phyloP scores from a whole-genome alignment of 768 basidiomycete species.

The Tylopilus balloui region DNA sequence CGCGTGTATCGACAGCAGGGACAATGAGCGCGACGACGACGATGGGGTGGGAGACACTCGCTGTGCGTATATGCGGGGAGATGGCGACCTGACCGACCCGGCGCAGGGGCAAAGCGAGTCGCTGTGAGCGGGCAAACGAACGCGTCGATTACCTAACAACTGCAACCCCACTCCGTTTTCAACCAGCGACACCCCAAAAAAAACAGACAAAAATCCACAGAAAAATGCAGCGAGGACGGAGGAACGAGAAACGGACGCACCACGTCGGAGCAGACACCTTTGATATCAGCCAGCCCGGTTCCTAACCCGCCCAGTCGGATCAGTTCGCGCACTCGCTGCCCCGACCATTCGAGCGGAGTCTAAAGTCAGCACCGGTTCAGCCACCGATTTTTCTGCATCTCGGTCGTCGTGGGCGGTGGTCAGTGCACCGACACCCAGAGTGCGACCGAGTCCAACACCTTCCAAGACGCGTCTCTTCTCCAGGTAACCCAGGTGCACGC shows the following conservation, averaged over 20 bases:
- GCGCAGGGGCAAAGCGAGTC: conserved; percentile 24
- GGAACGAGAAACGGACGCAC: background rate
- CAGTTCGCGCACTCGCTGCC: background rate
- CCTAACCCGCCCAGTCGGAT: conserved; percentile 9
- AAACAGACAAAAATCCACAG: conserved; percentile 4
- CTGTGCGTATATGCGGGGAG: conserved; percentile 1
- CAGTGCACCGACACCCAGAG: conserved; percentile 1
- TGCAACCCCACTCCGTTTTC: conserved; percentile 12
- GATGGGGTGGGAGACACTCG: background rate
- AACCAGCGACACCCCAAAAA: conserved; percentile 21
- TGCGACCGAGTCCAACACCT: background rate
- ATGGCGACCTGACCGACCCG: conserved; percentile 15
- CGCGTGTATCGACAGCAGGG: background rate
- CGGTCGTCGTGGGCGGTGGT: conserved; percentile 8
- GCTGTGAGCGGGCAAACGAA: conserved; percentile 18
- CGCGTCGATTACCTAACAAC: conserved; percentile 32
- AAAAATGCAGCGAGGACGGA: background rate
- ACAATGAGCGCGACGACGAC: background rate
- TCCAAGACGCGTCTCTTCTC: background rate
- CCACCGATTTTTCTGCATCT: conserved; percentile 3
- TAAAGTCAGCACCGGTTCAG: background rate
- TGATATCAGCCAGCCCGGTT: conserved; percentile 5
- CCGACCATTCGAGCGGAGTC: conserved; percentile 17
- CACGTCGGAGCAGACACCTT: background rate
- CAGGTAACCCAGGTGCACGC: background rate